phyloP scores from a whole-genome alignment of 2,329 filamentous ascomycete genomes.

The Cladophialophora exuberans region DNA sequence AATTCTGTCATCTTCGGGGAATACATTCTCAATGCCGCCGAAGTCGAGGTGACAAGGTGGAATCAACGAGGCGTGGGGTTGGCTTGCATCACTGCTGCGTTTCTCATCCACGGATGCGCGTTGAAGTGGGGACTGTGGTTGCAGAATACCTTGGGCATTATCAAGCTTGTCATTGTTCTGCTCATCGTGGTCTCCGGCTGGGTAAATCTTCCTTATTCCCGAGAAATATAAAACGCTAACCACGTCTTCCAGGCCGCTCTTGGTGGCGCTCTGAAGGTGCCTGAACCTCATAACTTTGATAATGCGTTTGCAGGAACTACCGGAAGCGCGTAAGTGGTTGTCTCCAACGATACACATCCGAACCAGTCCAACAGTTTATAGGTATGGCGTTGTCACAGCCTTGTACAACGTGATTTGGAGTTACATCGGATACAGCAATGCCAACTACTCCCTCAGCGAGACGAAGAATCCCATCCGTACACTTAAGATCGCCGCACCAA shows the following conservation, averaged over 20 bases:
- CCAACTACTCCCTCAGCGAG: constrained; percentile 61
- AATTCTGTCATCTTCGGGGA: constrained; percentile 58
- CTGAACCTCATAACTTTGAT: constrained; percentile 38
- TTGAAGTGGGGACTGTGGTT: constrained; percentile 53
- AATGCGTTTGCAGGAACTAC: constrained; percentile 46
- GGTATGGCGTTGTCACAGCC: constrained; percentile 52
- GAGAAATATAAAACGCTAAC: constrained; percentile 29
- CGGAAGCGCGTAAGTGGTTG: constrained; percentile 37
- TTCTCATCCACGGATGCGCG: constrained; percentile 52
- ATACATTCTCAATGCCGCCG: constrained; percentile 54
- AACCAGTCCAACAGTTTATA: constrained; percentile 18
- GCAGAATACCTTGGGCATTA: constrained; percentile 53
- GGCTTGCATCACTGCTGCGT: constrained; percentile 51
- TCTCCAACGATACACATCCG: background rate
- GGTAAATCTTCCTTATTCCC: constrained; percentile 29
- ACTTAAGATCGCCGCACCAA: constrained; percentile 59
- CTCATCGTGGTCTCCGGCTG: constrained; percentile 51
- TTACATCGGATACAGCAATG: constrained; percentile 59
- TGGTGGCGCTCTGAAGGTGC: constrained; percentile 42
- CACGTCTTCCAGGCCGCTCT: constrained; percentile 48
- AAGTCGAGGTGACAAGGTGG: constrained; percentile 42
- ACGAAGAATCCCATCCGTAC: constrained; percentile 62
- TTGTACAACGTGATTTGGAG: constrained; percentile 61
- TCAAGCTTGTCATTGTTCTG: constrained; percentile 55
- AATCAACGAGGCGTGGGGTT: constrained; percentile 55